Base-by-base conservation (phyloP, 371 early-diverging fungal genomes). In the Gilbertella persicaria region DNA sequence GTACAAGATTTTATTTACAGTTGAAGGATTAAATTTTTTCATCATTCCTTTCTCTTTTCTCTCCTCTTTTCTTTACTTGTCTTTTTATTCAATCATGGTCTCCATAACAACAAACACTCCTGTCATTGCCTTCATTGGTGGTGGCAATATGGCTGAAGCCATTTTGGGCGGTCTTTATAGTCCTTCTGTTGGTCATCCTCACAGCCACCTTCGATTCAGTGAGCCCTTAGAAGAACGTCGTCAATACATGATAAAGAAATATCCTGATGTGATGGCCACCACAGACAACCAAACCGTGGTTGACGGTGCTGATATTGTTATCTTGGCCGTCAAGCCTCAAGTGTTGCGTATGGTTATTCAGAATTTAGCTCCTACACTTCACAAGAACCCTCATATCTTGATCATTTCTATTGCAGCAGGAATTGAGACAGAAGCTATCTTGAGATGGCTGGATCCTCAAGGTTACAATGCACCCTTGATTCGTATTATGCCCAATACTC, bases 401-500 rank as follows among this genome's bases (percentile, higher is more conserved):
- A 67, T 64, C 19, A 40, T 64, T 16, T 64, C 64, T 2, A 58
- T 64, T 36, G 64, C 51, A 3, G 64, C 59, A 1, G 96, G 96
- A n/a, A 90, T 96, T 47, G 72, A 84, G 7, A 75, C 86, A 14
- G 62, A 59, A 9, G 89, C 90, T 44, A 80, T 95, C 52, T 50
- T 71, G 35, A 75, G 83, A 7, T 95, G 94, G 93, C 65, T 91
- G 45, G 64, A 70, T 14, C n/a, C 51, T 3, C 52, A 66, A 1
- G 42, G 43, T 0, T 48, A 67, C 0, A 38, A 49, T 2, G 49
- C 69, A 16, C 69, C 85, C 5, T 66, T 96, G 9, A 91, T 95
- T 30, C 72, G 95, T 26, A 85, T 85, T 50, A 96, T 96, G 97
- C 95, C 97, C 57, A 96, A 96, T 67, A 96, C 97, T 30, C 97